Evolutionary conservation across 306 rosid species (phyloP), one percentile per base, ranked within the genome.

Genomic region (Prinsepia uniflora): DNA sequence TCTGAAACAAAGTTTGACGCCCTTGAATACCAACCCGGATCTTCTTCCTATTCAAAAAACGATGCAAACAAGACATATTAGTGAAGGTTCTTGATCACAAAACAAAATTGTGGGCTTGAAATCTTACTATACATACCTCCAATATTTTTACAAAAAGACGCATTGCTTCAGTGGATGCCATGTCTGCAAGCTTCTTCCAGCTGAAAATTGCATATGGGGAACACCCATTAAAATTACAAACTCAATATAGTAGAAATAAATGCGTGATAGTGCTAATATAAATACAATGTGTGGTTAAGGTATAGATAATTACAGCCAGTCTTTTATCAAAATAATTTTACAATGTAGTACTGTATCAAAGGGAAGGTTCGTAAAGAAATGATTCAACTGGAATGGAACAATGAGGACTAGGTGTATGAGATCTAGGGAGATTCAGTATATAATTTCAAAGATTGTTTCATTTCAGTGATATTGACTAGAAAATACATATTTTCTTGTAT

Each of bases 1-100:
- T 92, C 98, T 45, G 84, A 70, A 78, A 84, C 81, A 82, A 88
- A 86, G 79, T 80, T 81, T 65, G 96, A 90, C 63, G 84, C 90
- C 85, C 96, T 90, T 72, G 98, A 92, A 81, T 92, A 90, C 98
- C 98, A 90, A 73, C 96, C 88, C 60, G 98, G 98, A 74, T 90
- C 95, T 82, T 92, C 96, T 85, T 92, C 98, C 98, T 92, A 72
- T 64, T 60, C 77, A 81, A 65, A 66, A 74, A 57, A 40, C 53
- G 74, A 65, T 49, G 39, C 67, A 44, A 65, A 14, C 8, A 72
- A 64, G 67, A 57, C 15, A 13, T 70, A 73, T 83, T 61, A 81
- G 81, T 49, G 52, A 49, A 72, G 72, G 68, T 70, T 71, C 69
- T 67, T 19, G 45, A 18, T 2, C 49, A 72, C 41, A 70, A 13